Percentiles rank a stretch among this genome's conserved stretches.
phyloP scores from a whole-genome alignment of 2,329 filamentous ascomycete genomes.

The Aureobasidium lini region DNA sequence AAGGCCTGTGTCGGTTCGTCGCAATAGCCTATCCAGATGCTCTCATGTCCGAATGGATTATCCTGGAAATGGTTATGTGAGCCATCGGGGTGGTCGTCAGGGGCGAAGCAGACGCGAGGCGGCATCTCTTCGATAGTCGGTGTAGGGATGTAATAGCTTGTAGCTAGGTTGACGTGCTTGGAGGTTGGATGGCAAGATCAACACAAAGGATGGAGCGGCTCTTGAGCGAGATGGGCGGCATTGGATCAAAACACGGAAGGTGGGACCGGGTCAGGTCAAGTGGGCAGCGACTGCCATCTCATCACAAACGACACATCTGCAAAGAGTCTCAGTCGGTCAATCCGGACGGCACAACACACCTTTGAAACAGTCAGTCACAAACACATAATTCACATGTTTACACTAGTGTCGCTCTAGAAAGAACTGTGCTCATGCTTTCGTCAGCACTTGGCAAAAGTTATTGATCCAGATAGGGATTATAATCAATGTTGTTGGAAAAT shows the following conservation, averaged over 20 bases:
- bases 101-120: neutral
- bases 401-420: neutral
- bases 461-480: too few relatives aligned
- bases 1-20: neutral
- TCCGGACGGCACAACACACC: neutral
- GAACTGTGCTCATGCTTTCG: neutral
- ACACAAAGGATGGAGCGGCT: neutral
- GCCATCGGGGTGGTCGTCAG: neutral
- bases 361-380: neutral
- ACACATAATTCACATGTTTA: neutral
- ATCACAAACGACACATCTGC: neutral
- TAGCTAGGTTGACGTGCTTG: too few relatives aligned
- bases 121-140: neutral
- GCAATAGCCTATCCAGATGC: constrained; percentile 1
- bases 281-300: neutral
- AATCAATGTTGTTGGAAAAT: too few relatives aligned
- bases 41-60: neutral
- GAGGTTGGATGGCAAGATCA: neutral
- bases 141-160: neutral
- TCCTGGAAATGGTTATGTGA: neutral
- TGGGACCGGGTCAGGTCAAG: neutral
- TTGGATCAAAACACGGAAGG: neutral
- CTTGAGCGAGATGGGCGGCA: neutral
- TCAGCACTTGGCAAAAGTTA: too few relatives aligned
- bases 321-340: neutral